phyloP scores from a whole-genome alignment of 1,139 yeast species.

The Taphrina betulina region DNA sequence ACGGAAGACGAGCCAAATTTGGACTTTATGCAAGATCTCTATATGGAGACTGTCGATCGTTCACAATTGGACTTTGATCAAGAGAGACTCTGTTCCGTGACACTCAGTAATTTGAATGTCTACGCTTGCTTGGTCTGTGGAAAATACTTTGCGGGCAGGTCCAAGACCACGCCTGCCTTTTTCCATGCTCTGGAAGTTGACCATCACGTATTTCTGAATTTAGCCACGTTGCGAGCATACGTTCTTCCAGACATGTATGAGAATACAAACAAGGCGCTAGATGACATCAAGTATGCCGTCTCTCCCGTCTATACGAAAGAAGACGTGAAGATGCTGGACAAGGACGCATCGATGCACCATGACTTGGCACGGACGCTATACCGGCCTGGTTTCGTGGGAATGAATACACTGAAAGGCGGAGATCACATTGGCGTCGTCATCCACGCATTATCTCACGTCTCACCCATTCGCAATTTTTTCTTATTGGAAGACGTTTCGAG shows the following conservation, averaged over 20 bases:
- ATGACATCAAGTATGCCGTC: constrained; percentile 56
- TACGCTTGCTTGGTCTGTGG: constrained; percentile 77
- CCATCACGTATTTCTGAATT: constrained; percentile 64
- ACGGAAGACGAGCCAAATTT: too few relatives aligned
- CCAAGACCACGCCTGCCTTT: constrained; percentile 63
- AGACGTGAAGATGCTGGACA: constrained; percentile 46
- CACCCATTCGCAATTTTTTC: constrained; percentile 54
- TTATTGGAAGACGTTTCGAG: constrained; percentile 44
- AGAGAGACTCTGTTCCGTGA: constrained; percentile 64
- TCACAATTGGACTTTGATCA: constrained; percentile 65
- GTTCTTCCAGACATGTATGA: constrained; percentile 62
- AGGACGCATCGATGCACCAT: constrained; percentile 37
- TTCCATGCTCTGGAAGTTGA: constrained; percentile 60
- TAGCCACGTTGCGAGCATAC: constrained; percentile 53
- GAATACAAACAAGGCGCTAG: constrained; percentile 47
- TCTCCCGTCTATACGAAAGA: constrained; percentile 53
- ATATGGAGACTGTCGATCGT: constrained; percentile 59
- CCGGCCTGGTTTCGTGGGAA: constrained; percentile 58
- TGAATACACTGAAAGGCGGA: constrained; percentile 55
- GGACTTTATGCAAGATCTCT: constrained; percentile 40
- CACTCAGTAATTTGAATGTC: constrained; percentile 60
- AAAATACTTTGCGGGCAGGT: constrained; percentile 64
- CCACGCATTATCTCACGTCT: constrained; percentile 58
- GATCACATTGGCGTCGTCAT: constrained; percentile 60
- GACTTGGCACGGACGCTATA: constrained; percentile 48